Base-by-base conservation (phyloP, 148 eudicot species). In the Pouteria glomerata region DNA sequence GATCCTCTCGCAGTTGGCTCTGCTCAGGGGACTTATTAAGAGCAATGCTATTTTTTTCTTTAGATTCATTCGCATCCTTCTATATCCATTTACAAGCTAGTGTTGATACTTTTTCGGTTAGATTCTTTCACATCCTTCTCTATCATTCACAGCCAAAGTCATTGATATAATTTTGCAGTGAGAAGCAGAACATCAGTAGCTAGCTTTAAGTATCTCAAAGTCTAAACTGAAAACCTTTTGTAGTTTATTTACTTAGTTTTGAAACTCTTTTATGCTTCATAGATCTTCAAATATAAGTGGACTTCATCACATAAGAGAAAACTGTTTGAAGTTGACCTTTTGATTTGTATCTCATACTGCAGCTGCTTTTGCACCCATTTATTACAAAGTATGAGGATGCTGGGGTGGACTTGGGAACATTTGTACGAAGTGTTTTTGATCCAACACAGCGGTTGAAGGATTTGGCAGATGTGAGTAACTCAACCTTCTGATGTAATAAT, bases 341-440 rank as follows among this genome's bases (percentile, higher is more conserved):
- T 63, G 15, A 14, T 63, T 48, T 79, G 26, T 70, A 30, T 73
- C 34, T 51, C 53, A 24, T 69, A 14, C 16, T 82, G 85, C 83
- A 94, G 97, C 97, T 94, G 75, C 98, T 94, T 77, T 85, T 84
- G 27, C 97, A 91, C 81, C 96, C 93, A 73, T 94, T 94, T 74
- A 75, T 91, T 70, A 76, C 73, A 14, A 91, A 91, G 79, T 88
- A 89, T 56, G 88, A 86, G 81, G 76, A 81, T 63, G 77, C 90
- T 19, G 76, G 73, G 56, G 89, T 89, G 63, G 89, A 94, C 73
- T 84, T 94, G 67, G 96, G 81, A 68, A 81, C 85, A 31, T 94
- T 87, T 76, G 91, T 94, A 44, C 89, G 69, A 62, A 76, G 77
- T 71, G 81, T 94, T 68, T 91, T 91, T 83, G 90, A 94, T 82